Evolutionary conservation across 768 basidiomycete genomes (phyloP), one percentile per base, ranked within the genome.

Genomic region (Pluteus cervinus): DNA sequence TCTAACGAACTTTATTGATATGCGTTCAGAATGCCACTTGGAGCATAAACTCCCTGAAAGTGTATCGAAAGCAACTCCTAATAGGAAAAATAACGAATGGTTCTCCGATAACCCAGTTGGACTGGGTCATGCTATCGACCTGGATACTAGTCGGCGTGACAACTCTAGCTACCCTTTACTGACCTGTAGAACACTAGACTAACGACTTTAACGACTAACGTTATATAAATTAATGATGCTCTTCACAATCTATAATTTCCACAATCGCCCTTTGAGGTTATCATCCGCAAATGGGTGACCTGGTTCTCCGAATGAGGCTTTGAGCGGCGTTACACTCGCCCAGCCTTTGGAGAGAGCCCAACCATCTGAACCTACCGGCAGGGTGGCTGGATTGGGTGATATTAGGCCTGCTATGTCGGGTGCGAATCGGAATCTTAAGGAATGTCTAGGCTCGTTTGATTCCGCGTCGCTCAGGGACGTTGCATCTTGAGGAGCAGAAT

Each of bases 351-450:
- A 62, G 22, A 92, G 62, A 11, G 86, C 88, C 85, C 86, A 89
- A 1, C 75, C 78, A 56, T 96, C 91, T 7, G 85, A 79, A 3
- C 87, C 90, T 14, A 73, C 62, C 2, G 88, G 86, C n/a, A 91
- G 60, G 12, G 55, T 54, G 3, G 74, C 69, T 31, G 67, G 43
- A 10, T 68, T 56, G 2, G 87, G 87, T 29, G 65, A 67, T 29
- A 93, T 69, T 10, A 93, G 62, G 8, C 65, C 68, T n/a, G 61
- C 61, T 68, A 92, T 75, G 33, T 86, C 79, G 9, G 58, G 81
- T 51, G 65, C 78, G 54, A 71, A 96, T 56, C 77, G 79, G 69
- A 93, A 96, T 17, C 69, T 54, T 28, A 93, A 66, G n/a, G n/a
- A n/a, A n/a, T n/a, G n/a, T n/a, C n/a, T n/a, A n/a, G n/a, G n/a